Base-by-base conservation (phyloP, 2,329 filamentous ascomycete species). In the Moelleriella libera region DNA sequence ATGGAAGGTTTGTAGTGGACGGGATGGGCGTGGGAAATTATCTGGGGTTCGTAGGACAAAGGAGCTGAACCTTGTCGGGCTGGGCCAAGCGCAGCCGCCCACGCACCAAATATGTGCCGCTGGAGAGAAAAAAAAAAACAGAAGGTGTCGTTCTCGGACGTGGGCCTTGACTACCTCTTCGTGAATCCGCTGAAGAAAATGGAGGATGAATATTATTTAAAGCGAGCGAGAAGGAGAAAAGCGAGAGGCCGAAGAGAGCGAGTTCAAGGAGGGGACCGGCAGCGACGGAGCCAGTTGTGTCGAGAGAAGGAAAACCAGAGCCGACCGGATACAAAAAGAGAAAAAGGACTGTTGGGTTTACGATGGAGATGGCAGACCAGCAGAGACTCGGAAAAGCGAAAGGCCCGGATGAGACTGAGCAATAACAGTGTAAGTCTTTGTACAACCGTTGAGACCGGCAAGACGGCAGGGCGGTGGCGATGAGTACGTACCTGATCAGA, bases 41-140 rank as follows among this genome's bases (percentile, higher is more conserved):
- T 55, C 54, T 54, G 54, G 54, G 54, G 53, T 55, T 50, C 47
- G 54, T 54, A 52, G 53, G 52, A 55, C 53, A 52, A 12, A 51
- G 40, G 45, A 47, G 49, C 40, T 48, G 43, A 45, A 48, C 46
- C 46, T 48, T 49, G 46, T 50, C 49, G 43, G 49, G 49, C 50
- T 50, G 45, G 41, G 44, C 47, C 47, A 51, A 51, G 47, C 49
- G 49, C 49, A 49, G 49, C 47, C 49, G 50, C 50, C 47, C 48
- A 41, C 51, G 45, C 47, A 47, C 47, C 31, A 42, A 39, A 34
- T 30, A 44, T 39, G 30, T 45, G 43, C 34, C 29, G 43, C 42
- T 32, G 47, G 12, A 41, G 21, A 43, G 30, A 21, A 44, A 30
- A 34, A 39, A 40, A 37, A 29, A 44, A 30, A 11, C 37, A 29